A percentile compares a stretch with the other conserved stretches of the same genome.
These are phyloP conservation scores for Arthrobotrys iridis DNA, from an alignment of 2,329 filamentous ascomycete genomes.

Conservation along the genomic window DNA sequence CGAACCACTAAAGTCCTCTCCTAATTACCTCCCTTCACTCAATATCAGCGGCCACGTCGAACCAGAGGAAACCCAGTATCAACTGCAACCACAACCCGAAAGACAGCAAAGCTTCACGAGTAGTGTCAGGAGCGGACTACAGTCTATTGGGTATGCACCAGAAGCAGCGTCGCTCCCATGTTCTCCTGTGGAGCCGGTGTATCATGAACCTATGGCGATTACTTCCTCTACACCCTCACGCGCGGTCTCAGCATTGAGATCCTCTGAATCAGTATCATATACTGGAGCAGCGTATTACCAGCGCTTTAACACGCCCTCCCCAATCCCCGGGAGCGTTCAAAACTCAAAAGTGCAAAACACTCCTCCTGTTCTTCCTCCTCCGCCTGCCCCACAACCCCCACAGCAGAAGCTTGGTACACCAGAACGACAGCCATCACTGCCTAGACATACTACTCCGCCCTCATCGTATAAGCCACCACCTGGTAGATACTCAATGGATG, in stretches of 20 bases:
- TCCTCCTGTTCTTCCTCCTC: neutral
- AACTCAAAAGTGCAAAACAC: neutral
- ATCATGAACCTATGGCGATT: conserved; percentile 43
- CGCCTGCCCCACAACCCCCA: conserved; percentile 18
- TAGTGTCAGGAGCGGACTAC: conserved; percentile 51
- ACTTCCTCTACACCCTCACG: conserved; percentile 41
- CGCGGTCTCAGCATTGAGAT: conserved; percentile 34
- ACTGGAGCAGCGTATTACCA: conserved; percentile 48
- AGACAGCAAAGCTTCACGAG: conserved; percentile 48
- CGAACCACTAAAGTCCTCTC: neutral
- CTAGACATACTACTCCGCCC: conserved; percentile 39
- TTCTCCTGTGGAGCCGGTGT: conserved; percentile 21
- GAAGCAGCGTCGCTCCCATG: conserved; percentile 36
- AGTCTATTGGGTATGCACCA: conserved; percentile 51
- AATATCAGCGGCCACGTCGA: neutral
- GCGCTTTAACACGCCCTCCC: conserved; percentile 43
- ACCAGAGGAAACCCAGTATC: conserved; percentile 39
- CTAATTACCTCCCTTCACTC: conserved; percentile 7
- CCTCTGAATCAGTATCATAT: conserved; percentile 42
- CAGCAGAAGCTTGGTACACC: conserved; percentile 18
- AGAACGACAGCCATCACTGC: conserved; percentile 36
- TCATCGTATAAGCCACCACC: conserved; percentile 47
- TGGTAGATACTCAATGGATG: conserved; percentile 34
- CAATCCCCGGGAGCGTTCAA: neutral
- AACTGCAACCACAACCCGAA: conserved; percentile 47